A percentile compares a stretch with the other conserved stretches of the same genome.
phyloP scores from a whole-genome alignment of 148 eudicot genomes.

The Rhododendron ovatum region DNA sequence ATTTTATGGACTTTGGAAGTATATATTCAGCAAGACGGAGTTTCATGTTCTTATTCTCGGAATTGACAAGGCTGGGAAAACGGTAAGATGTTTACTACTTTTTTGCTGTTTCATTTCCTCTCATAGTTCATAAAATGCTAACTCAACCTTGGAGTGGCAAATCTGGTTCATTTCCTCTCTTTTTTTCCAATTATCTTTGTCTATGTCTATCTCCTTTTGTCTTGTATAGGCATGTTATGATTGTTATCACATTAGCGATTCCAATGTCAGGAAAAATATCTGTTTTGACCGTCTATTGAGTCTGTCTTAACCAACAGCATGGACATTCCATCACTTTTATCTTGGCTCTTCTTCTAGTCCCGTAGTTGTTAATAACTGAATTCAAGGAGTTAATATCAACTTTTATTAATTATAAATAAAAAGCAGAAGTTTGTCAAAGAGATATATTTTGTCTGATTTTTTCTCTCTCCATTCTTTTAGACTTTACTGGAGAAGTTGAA shows the following conservation, averaged over 20 bases:
- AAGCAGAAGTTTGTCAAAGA: background rate
- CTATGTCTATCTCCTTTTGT: background rate
- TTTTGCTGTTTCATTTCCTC: background rate
- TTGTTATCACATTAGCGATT: background rate
- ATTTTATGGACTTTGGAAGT: conserved; percentile 83
- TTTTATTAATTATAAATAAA: background rate
- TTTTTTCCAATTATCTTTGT: background rate
- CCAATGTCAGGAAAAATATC: background rate
- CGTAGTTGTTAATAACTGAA: background rate
- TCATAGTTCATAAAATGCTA: background rate
- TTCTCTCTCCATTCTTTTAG: conserved; percentile 28
- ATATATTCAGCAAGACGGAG: conserved; percentile 83
- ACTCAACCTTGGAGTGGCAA: background rate
- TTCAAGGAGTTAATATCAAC: background rate
- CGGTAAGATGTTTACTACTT: conserved; percentile 39
- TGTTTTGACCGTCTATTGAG: background rate
- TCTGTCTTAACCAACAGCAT: background rate
- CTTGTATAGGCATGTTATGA: background rate
- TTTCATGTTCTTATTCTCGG: conserved; percentile 92
- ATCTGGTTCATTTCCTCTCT: background rate
- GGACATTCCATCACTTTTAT: background rate
- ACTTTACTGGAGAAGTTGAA: conserved; percentile 88
- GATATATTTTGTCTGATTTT: background rate
- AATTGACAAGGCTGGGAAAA: conserved; percentile 95
- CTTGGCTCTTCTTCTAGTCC: background rate